Evolutionary conservation across 1,139 yeast species (phyloP).

Genomic region (Suhomyces yuchorum): DNA sequence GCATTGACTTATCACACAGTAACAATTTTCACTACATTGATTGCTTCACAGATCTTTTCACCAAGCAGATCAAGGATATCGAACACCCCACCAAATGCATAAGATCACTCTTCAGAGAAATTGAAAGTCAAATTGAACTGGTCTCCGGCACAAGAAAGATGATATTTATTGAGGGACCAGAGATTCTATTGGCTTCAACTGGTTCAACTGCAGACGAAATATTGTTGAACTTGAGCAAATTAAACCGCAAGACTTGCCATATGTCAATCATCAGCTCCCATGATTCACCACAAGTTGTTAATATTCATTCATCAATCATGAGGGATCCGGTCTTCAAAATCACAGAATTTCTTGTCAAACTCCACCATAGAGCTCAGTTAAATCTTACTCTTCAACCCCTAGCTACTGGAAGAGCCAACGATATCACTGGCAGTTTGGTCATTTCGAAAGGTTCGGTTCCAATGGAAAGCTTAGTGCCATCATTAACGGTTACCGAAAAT

Average conservation of each 20-base stretch:
- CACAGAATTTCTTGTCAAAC: conserved; percentile 48
- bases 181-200: conserved; percentile 50
- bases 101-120: conserved; percentile 24
- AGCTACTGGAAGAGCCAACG: conserved; percentile 80
- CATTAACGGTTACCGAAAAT: conserved; percentile 49
- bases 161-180: conserved; percentile 51
- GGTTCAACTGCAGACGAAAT: conserved; percentile 34
- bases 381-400: conserved; percentile 63
- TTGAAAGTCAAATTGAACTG: conserved; percentile 12
- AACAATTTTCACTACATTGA: conserved; percentile 46
- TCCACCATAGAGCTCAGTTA: conserved; percentile 52
- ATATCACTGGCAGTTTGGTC: conserved; percentile 71
- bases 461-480: conserved; percentile 18
- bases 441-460: conserved; percentile 56
- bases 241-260: conserved; percentile 40
- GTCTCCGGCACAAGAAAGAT: conserved; percentile 21
- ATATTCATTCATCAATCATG: conserved; percentile 29
- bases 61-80: conserved; percentile 30
- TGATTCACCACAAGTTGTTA: conserved; percentile 43
- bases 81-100: conserved; percentile 19
- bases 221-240: conserved; percentile 34
- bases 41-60: conserved; percentile 45
- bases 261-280: conserved; percentile 38
- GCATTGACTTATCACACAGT: conserved; percentile 36
- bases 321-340: conserved; percentile 40